Conservation (phyloP, 2,329 filamentous ascomycete genomes). For the Pyricularia pennisetigena region DNA sequence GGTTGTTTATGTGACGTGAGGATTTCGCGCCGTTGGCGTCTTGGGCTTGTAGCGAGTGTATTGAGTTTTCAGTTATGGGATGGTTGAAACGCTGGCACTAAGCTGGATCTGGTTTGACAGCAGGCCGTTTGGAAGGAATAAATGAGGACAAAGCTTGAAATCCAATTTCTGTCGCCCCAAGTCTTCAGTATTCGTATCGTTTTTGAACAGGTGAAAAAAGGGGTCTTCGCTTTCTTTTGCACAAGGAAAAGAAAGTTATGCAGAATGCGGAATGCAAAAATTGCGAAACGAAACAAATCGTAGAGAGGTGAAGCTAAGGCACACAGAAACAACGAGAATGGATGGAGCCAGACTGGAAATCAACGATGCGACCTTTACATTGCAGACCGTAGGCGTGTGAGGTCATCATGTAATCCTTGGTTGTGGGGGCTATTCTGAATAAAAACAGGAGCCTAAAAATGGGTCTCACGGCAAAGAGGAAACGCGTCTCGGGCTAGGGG, state of each 20-base stretch:
- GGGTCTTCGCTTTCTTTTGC: not conserved
- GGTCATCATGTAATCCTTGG: constrained; percentile 3
- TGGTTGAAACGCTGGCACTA: not conserved
- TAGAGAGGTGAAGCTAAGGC: not conserved
- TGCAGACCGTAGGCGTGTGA: constrained; percentile 1
- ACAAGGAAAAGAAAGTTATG: not conserved
- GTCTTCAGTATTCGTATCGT: not conserved
- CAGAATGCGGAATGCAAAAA: not conserved
- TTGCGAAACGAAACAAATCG: not conserved
- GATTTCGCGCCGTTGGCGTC: not conserved
- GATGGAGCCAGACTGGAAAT: not conserved
- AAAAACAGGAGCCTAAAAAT: constrained; percentile 1
- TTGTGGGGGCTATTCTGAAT: not conserved
- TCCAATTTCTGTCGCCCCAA: not conserved
- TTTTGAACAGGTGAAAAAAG: not conserved
- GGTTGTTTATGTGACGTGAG: not conserved
- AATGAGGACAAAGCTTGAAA: not conserved
- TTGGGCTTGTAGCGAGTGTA: not conserved
- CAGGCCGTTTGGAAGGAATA: not conserved
- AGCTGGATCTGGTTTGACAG: not conserved
- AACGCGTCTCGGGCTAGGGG: not conserved
- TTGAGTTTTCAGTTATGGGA: not conserved
- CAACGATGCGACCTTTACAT: constrained; percentile 1
- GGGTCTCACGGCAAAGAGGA: not conserved
- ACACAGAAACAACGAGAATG: not conserved